Evolutionary conservation across 176 grass and related monocot species (phyloP), one percentile per base, ranked within the genome.

Genomic region (Paspalum notatum): DNA sequence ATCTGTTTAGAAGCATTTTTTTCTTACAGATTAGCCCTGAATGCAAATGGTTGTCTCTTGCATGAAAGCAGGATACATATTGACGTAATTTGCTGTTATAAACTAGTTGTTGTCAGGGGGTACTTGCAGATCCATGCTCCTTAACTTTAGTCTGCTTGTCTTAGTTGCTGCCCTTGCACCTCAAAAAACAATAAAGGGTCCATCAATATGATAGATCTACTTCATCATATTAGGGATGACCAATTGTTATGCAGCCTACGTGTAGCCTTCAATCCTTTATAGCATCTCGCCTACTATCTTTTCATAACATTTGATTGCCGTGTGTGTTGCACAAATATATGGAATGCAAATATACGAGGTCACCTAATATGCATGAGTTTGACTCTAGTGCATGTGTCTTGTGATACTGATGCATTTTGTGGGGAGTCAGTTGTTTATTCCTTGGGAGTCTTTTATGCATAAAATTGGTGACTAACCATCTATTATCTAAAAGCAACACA

Each of bases 161-260:
- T 32, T 32, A 32, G 32, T 45, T 1, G 5, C 13, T 20, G 22
- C 22, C 66, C 24, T 78, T 66, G 18, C 46, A 57, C 43, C 25
- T 6, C 48, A 66, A 87, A 47, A 76, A 87, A 63, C 46, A 56
- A 82, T 44, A 75, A 69, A 62, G 25, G 47, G 22, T 72, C 51
- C 15, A 55, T 62, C 54, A 65, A 40, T 0, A 6, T 22, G 0
- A 58, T 78, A 78, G 59, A 50, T 63, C 58, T 62, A 37, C 11
- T 77, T 77, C n/a, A 64, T 78, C 59, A 37, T 5, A 63, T 32
- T 78, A 51, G 25, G 12, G 76, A 78, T 55, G 37, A 37, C 9
- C 18, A 39, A 20, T 49, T 77, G 9, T 39, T 78, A 40, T 62
- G 16, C 26, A 20, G 25, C 11, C 44, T 78, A 37, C 5, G 10